Percentiles rank a stretch among this genome's conserved stretches.
phyloP scores from a whole-genome alignment of 2,329 filamentous ascomycete species.

The Trichocomaceae sp. region DNA sequence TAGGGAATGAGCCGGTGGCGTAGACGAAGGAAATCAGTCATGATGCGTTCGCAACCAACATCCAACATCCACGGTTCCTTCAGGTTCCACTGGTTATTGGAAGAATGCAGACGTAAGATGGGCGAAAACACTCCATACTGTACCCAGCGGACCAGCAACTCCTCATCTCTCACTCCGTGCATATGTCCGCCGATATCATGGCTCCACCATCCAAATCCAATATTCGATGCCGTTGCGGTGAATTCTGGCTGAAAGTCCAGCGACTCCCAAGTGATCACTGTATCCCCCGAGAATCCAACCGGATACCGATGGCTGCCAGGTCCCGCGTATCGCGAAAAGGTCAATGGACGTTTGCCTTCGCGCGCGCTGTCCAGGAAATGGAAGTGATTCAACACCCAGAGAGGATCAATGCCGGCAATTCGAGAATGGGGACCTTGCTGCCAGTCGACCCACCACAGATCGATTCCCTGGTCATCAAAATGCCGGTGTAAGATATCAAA shows the following conservation, averaged over 20 bases:
- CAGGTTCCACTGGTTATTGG: constrained; percentile 51
- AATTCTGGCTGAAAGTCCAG: constrained; percentile 61
- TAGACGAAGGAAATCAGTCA: constrained; percentile 47
- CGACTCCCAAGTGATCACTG: constrained; percentile 53
- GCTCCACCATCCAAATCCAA: constrained; percentile 63
- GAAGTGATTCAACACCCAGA: constrained; percentile 61
- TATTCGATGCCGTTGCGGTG: constrained; percentile 59
- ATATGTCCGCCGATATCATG: constrained; percentile 63
- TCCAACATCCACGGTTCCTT: constrained; percentile 58
- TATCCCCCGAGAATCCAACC: constrained; percentile 59
- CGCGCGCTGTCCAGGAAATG: constrained; percentile 50
- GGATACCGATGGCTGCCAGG: constrained; percentile 60
- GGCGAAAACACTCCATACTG: constrained; percentile 58
- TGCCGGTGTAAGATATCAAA: constrained; percentile 51
- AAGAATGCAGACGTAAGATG: constrained; percentile 55
- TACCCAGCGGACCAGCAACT: constrained; percentile 55
- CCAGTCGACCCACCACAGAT: constrained; percentile 66
- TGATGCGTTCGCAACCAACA: constrained; percentile 40
- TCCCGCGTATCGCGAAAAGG: constrained; percentile 57
- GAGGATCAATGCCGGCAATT: constrained; percentile 53
- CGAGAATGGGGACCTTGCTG: constrained; percentile 54
- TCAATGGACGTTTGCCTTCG: constrained; percentile 42
- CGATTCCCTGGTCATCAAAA: constrained; percentile 51
- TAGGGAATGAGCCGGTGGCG: constrained; percentile 57
- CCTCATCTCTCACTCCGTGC: constrained; percentile 50